Conservation (phyloP, 2,329 filamentous ascomycete species). For the Trichophyton rubrum region DNA sequence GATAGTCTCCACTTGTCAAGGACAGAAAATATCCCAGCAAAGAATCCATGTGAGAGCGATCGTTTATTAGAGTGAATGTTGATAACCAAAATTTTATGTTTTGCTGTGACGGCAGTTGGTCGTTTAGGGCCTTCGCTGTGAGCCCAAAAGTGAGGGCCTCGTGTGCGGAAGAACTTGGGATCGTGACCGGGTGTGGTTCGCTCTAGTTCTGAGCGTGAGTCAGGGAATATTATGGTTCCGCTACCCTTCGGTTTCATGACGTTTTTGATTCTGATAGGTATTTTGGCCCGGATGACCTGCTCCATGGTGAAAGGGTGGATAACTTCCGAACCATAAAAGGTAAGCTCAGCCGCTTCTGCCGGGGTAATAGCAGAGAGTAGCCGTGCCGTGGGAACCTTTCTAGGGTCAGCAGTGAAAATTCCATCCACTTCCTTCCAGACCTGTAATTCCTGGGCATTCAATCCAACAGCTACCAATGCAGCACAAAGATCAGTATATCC, state of each 20-base stretch:
- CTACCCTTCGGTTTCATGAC: constrained; percentile 53
- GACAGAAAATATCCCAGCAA: constrained; percentile 85
- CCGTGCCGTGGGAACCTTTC: constrained; percentile 83
- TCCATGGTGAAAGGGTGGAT: constrained; percentile 99
- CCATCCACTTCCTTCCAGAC: constrained; percentile 99
- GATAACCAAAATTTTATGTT: constrained; percentile 90
- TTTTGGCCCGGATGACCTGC: constrained; percentile 57
- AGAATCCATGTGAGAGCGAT: constrained; percentile 89
- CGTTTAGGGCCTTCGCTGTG: constrained; percentile 53
- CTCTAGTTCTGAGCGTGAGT: constrained; percentile 45
- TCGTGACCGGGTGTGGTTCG: constrained; percentile 43
- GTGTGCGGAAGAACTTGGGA: constrained; percentile 40
- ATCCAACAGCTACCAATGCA: constrained; percentile 75
- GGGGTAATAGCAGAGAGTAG: constrained; percentile 83
- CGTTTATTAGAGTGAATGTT: constrained; percentile 98
- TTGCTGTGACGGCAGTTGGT: constrained; percentile 88
- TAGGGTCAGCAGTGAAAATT: constrained; percentile 76
- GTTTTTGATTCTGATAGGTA: constrained; percentile 58
- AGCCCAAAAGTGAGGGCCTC: constrained; percentile 35
- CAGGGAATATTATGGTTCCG: constrained; percentile 61
- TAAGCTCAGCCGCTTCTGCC: constrained; percentile 88
- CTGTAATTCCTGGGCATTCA: constrained; percentile 79
- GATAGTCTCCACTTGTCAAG: constrained; percentile 76
- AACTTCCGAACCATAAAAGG: constrained; percentile 87
- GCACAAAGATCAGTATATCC: constrained; percentile 96